Percentiles rank a stretch among this genome's conserved stretches.
Conservation (phyloP, 352 stramenopile species). For the Hyaloperonospora arabidopsidis region DNA sequence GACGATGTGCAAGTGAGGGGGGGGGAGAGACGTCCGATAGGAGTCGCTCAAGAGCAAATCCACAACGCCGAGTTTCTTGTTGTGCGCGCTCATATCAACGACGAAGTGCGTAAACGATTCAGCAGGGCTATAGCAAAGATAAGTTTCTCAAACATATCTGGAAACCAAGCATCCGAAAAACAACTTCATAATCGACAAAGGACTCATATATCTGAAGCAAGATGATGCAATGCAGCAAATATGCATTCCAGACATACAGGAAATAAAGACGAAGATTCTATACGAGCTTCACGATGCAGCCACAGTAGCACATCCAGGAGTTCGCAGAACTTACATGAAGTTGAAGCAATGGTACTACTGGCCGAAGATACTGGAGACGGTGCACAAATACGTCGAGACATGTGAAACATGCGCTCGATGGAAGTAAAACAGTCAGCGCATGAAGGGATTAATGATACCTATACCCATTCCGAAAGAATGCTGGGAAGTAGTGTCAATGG, state of each 20-base stretch:
- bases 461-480: not conserved
- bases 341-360: constrained; percentile 15
- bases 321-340: constrained; percentile 10
- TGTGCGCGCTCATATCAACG: not conserved
- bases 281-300: constrained; percentile 15
- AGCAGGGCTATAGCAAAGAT: not conserved
- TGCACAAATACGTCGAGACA: not conserved
- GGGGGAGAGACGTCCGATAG: not conserved
- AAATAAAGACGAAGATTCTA: constrained; percentile 6
- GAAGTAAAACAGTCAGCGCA: not conserved
- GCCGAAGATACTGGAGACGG: not conserved
- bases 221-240: constrained; percentile 1
- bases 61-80: not conserved
- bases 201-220: not conserved
- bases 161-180: not conserved
- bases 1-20: not conserved
- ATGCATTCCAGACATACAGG: not conserved
- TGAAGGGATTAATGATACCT: constrained; percentile 2
- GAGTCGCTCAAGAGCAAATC: not conserved
- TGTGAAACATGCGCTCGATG: constrained; percentile 11
- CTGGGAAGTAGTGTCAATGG: constrained; percentile 11
- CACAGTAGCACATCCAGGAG: constrained; percentile 9
- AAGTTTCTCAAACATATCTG: not conserved
- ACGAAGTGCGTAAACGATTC: constrained; percentile 2
- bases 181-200: not conserved